These are phyloP conservation scores for Sugiyamaella pinicola DNA, from an alignment of 1,139 yeast genomes.

Conservation along the genomic window DNA sequence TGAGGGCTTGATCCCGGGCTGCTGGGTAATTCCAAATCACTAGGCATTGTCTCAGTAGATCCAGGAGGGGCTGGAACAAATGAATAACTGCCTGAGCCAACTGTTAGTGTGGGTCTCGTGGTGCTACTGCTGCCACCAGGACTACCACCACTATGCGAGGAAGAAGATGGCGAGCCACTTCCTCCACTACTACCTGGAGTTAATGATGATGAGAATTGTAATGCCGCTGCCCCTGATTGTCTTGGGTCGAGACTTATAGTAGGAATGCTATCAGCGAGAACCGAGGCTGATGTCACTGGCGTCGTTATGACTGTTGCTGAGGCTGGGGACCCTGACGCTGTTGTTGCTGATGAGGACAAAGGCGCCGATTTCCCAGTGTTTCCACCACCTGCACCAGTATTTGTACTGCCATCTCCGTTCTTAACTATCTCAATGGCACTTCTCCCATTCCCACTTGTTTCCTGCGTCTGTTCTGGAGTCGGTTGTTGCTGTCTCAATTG, in stretches of 20 bases:
- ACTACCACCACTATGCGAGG: constrained; percentile 3
- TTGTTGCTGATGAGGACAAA: not conserved
- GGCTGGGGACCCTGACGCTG: not conserved
- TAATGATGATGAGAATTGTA: constrained; percentile 2
- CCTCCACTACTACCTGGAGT: not conserved
- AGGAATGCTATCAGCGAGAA: constrained; percentile 10
- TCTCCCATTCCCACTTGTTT: constrained; percentile 6
- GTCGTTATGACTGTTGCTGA: constrained; percentile 10
- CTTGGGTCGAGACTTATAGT: constrained; percentile 10
- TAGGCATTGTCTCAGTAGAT: constrained; percentile 45
- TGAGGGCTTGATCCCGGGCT: constrained; percentile 25
- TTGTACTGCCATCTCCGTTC: constrained; percentile 1
- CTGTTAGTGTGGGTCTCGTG: constrained; percentile 21
- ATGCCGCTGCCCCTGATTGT: constrained; percentile 3
- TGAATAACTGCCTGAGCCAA: constrained; percentile 24
- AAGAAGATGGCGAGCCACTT: constrained; percentile 3
- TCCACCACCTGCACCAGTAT: too few species aligned
- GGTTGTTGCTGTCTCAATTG: constrained; percentile 29
- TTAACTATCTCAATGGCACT: constrained; percentile 16
- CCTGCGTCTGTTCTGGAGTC: not conserved
- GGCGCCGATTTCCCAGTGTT: constrained; percentile 1
- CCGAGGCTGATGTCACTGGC: constrained; percentile 11
- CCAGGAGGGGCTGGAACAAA: constrained; percentile 45
- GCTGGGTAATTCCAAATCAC: constrained; percentile 39
- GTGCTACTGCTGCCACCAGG: constrained; percentile 7